These are phyloP conservation scores for Microascus cirrosus DNA, from an alignment of 2,329 filamentous ascomycete species.

Conservation along the genomic window DNA sequence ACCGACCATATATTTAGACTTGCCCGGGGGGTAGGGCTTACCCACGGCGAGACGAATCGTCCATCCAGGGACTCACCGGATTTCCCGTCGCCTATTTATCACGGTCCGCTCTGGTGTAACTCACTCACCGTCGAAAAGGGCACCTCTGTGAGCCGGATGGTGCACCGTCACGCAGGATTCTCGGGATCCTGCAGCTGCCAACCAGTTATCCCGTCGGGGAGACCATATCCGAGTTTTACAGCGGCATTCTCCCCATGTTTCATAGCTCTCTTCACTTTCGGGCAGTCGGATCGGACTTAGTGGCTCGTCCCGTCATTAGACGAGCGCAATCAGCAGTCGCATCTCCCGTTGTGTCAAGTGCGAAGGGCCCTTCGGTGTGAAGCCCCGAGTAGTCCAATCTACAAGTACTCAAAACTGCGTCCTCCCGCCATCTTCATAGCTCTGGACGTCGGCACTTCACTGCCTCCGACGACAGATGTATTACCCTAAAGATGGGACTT, in stretches of 20 bases:
- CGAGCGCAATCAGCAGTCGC: not conserved
- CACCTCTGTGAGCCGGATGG: not conserved
- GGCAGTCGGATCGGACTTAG: not conserved
- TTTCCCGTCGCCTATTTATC: no score
- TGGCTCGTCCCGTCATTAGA: not conserved
- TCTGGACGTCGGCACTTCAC: not conserved
- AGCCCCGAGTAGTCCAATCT: not conserved
- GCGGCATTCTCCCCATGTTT: not conserved
- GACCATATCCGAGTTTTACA: not conserved
- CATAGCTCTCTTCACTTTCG: not conserved
- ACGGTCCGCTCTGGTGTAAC: not conserved
- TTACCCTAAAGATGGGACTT: conserved; percentile 16
- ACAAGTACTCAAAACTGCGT: not conserved
- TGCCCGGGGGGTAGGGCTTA: not conserved
- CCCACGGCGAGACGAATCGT: not conserved
- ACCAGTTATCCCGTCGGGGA: not conserved
- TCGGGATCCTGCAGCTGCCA: not conserved
- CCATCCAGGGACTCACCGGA: not conserved
- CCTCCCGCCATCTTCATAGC: not conserved
- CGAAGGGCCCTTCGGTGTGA: not conserved
- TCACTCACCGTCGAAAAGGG: not conserved
- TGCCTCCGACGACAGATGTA: not conserved
- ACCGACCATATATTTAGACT: not conserved
- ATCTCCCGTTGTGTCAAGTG: not conserved
- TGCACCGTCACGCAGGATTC: not conserved